A percentile compares a stretch with the other conserved stretches of the same genome.
Conservation (phyloP, 2,329 filamentous ascomycete species). For the Aspergillus chevalieri region DNA sequence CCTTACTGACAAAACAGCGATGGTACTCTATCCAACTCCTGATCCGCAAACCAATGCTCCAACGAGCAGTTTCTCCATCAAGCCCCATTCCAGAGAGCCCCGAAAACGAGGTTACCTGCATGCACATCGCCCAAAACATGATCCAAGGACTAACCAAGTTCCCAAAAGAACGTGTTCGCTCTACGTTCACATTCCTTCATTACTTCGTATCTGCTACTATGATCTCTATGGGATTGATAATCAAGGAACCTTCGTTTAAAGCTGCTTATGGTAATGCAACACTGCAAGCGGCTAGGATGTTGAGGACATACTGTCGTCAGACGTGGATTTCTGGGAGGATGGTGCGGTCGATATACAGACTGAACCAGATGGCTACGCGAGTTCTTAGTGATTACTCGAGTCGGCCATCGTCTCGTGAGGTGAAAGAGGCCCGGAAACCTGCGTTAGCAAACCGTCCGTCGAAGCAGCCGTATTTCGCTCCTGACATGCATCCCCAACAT, state of each 20-base stretch:
- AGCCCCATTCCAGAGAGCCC: constrained; percentile 4
- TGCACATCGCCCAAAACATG: constrained; percentile 11
- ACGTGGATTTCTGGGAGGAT: constrained; percentile 20
- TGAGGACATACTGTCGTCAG: constrained; percentile 14
- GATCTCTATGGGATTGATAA: constrained; percentile 14
- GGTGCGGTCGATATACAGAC: constrained; percentile 9
- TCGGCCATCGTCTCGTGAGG: neutral
- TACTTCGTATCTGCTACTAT: constrained; percentile 15
- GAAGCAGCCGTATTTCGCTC: neutral
- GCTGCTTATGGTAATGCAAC: constrained; percentile 8
- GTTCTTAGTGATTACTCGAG: neutral
- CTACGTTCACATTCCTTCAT: constrained; percentile 18
- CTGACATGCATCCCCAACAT: no score
- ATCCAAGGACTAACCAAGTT: constrained; percentile 15
- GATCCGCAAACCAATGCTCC: constrained; percentile 15
- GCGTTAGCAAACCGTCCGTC: neutral
- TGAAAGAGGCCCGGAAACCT: neutral
- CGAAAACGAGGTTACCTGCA: constrained; percentile 17
- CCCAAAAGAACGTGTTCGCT: constrained; percentile 13
- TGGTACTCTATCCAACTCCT: constrained; percentile 15
- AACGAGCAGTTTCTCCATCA: neutral
- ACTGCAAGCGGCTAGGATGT: constrained; percentile 8
- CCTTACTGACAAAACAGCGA: constrained; percentile 6
- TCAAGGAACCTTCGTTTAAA: constrained; percentile 13
- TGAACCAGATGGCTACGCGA: constrained; percentile 11